Percentiles rank a stretch among this genome's conserved stretches.
phyloP scores from a whole-genome alignment of 2,329 filamentous ascomycete species.

The Talaromyces piceae region DNA sequence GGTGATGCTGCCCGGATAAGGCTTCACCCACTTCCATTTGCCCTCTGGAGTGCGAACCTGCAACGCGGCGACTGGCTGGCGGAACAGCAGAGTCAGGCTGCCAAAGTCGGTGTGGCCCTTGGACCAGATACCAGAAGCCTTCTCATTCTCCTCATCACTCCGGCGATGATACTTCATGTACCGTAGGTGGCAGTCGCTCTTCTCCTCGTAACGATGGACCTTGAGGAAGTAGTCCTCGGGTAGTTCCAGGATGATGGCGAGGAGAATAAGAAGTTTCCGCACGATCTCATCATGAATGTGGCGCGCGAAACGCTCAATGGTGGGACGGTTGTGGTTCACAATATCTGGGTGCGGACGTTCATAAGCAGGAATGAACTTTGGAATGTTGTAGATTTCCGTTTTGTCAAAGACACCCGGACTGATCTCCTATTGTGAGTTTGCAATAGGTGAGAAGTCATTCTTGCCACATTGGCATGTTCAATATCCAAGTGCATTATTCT shows the following conservation, averaged over 20 bases:
- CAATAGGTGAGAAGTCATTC: background rate
- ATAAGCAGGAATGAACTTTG: constrained; percentile 46
- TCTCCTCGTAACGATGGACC: constrained; percentile 50
- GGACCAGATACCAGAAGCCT: constrained; percentile 29
- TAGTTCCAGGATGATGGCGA: constrained; percentile 53
- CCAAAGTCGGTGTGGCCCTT: constrained; percentile 49
- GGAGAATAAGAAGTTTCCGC: constrained; percentile 47
- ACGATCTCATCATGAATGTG: constrained; percentile 50
- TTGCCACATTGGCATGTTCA: too few relatives aligned
- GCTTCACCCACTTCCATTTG: constrained; percentile 44
- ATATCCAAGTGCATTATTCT: background rate
- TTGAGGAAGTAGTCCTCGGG: constrained; percentile 50
- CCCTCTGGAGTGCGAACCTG: constrained; percentile 44
- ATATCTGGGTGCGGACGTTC: constrained; percentile 41
- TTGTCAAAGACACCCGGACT: constrained; percentile 41
- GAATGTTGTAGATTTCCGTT: constrained; percentile 54
- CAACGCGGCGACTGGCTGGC: constrained; percentile 50
- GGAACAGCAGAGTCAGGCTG: constrained; percentile 49
- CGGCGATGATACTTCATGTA: constrained; percentile 53
- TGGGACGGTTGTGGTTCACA: constrained; percentile 40
- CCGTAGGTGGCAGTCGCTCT: constrained; percentile 51
- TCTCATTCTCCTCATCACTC: constrained; percentile 39
- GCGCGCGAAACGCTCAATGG: constrained; percentile 50
- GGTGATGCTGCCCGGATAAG: constrained; percentile 41
- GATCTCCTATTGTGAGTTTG: constrained; percentile 19